Evolutionary conservation across 768 basidiomycete genomes (phyloP).

Genomic region (Rhizopogon sp.): DNA sequence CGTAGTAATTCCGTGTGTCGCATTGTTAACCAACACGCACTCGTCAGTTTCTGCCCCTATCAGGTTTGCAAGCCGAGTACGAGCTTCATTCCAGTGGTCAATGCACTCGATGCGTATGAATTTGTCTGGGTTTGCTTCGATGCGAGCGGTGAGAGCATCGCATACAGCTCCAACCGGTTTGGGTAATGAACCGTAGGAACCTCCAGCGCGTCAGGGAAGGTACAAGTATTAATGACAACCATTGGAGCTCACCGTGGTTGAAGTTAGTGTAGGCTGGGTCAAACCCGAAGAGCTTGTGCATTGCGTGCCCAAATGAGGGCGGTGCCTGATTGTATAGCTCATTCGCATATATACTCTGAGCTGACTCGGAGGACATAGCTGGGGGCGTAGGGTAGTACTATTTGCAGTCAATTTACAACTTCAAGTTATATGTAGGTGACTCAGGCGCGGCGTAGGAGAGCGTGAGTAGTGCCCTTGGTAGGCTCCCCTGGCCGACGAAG

Average conservation of each 20-base stretch:
- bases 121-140: slow-evolving; percentile 53
- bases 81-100: slow-evolving; percentile 31
- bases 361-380: not conserved
- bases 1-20: slow-evolving; percentile 45
- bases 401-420: too few species aligned
- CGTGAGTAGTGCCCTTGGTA: too few species aligned
- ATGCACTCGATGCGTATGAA: slow-evolving; percentile 40
- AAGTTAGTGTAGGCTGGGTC: slow-evolving; percentile 52
- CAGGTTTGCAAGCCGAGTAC: slow-evolving; percentile 42
- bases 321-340: slow-evolving; percentile 22
- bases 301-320: slow-evolving; percentile 51
- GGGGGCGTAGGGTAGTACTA: not conserved
- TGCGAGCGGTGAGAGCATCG: slow-evolving; percentile 32
- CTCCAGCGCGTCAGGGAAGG: slow-evolving; percentile 25
- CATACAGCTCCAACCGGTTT: slow-evolving; percentile 44
- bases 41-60: slow-evolving; percentile 53
- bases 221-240: slow-evolving; percentile 7
- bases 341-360: not conserved
- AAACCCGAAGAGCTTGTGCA: slow-evolving; percentile 23
- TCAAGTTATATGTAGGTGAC: too few species aligned
- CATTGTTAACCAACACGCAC: slow-evolving; percentile 40
- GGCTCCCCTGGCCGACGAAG: too few species aligned
- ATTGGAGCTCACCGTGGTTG: slow-evolving; percentile 47
- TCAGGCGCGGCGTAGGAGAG: too few species aligned
- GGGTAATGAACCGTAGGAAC: slow-evolving; percentile 56